Evolutionary conservation across 129 eudicot species (phyloP), one percentile per base, ranked within the genome.

Genomic region (Erigeron canadensis): DNA sequence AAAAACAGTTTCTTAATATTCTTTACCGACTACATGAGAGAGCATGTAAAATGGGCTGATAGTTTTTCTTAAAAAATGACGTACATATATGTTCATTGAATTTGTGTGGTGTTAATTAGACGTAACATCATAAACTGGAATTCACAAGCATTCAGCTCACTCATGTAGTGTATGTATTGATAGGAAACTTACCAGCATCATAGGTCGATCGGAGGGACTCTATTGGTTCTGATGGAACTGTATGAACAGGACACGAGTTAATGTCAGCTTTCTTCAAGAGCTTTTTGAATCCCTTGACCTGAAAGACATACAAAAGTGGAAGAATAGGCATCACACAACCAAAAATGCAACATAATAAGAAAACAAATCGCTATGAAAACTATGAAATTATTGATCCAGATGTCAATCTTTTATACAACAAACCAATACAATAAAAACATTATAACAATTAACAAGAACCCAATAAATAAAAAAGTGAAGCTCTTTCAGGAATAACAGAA

Each of bases 191-290:
- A 89, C 96, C 95, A 59, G 80, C 60, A 37, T 56, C 73, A 48
- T 89, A 89, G 55, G 76, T 71, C 1, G 96, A 13, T 39, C 72
- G 81, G 56, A 89, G 89, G 34, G 88, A 71, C 79, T 87, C 88
- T 67, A 89, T 55, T 40, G 84, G 85, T 56, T 87, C 89, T 19
- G 82, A 78, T 43, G 95, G 79, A 48, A 89, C 45, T 23, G 85
- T 48, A 75, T 81, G 75, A 44, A 60, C 74, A 41, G 83, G 79
- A 78, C 88, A 86, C 5, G 89, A 80, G 73, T 80, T 75, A 58
- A 71, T 81, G 43, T 84, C 91, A 53, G 96, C 98, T 81, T 92
- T 92, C 75, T 82, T 86, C 68, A 89, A 68, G 58, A 89, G 78
- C 76, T 79, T 83, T 74, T 92, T 84, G 80, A 92, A 92, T 64